Evolutionary conservation across 345 rosid genomes (phyloP).

Genomic region (Ceriops tagal): DNA sequence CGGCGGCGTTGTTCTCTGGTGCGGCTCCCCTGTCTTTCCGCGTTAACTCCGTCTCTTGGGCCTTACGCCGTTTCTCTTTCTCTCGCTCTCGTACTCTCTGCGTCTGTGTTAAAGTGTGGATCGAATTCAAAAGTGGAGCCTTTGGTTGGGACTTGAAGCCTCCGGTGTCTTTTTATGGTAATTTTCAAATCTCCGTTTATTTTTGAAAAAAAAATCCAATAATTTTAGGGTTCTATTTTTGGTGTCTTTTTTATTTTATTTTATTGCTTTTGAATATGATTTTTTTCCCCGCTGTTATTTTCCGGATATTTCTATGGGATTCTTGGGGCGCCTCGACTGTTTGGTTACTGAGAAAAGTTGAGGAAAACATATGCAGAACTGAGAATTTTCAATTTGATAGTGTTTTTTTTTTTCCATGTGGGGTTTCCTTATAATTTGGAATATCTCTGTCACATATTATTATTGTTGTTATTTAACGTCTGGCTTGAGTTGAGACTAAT

Average conservation of each 20-base stretch:
- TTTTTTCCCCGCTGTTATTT: constrained; percentile 10
- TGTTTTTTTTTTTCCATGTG: background rate
- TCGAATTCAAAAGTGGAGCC: constrained; percentile 30
- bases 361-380: background rate
- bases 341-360: background rate
- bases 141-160: constrained; percentile 33
- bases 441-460: too few relatives aligned
- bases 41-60: constrained; percentile 37
- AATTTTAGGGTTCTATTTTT: constrained; percentile 8
- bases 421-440: background rate
- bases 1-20: constrained; percentile 21
- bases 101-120: constrained; percentile 29
- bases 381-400: background rate
- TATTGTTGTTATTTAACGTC: too few relatives aligned
- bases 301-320: constrained; percentile 13
- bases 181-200: constrained; percentile 12
- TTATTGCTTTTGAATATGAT: constrained; percentile 26
- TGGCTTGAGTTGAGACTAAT: too few relatives aligned
- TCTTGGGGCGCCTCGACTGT: constrained; percentile 12
- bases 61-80: constrained; percentile 24
- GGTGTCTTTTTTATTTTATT: constrained; percentile 14
- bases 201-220: background rate
- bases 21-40: constrained; percentile 12
- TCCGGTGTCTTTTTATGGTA: constrained; percentile 33
- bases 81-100: constrained; percentile 16